Conservation (phyloP, 2,329 filamentous ascomycete genomes). For the Cadophora gregata region DNA sequence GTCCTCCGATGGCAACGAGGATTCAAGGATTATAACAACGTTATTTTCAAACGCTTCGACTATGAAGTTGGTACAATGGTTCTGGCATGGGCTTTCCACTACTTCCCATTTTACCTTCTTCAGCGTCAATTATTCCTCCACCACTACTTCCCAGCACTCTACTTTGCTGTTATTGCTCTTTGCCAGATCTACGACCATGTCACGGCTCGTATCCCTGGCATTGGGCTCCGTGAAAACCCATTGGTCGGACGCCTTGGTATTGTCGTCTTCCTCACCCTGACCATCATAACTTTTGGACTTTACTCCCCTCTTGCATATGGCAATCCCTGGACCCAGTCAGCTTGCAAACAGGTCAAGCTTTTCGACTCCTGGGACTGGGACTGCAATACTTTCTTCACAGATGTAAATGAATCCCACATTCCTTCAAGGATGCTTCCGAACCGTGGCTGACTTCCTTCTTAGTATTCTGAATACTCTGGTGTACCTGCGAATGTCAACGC, state of each 20-base stretch:
- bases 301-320: constrained; percentile 92
- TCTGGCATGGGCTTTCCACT: constrained; percentile 95
- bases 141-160: constrained; percentile 96
- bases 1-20: constrained; percentile 93
- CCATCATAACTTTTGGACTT: constrained; percentile 79
- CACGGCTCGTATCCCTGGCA: constrained; percentile 71
- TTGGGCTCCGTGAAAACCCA: constrained; percentile 73
- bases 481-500: constrained; percentile 35
- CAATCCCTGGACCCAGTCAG: constrained; percentile 88
- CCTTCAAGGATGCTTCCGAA: constrained; percentile 37
- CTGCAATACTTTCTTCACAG: constrained; percentile 89
- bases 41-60: constrained; percentile 94
- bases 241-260: constrained; percentile 77
- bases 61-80: constrained; percentile 93
- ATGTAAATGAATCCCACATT: constrained; percentile 66
- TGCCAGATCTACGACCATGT: constrained; percentile 90
- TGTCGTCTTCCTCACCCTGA: constrained; percentile 74
- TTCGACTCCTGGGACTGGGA: constrained; percentile 96
- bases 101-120: constrained; percentile 99
- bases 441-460: constrained; percentile 33
- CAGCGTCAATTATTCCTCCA: constrained; percentile 97
- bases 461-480: constrained; percentile 47
- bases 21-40: constrained; percentile 81
- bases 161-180: constrained; percentile 89
- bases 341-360: constrained; percentile 87